Conservation (phyloP, 1,139 yeast species). For the Kazachstania sp. region DNA sequence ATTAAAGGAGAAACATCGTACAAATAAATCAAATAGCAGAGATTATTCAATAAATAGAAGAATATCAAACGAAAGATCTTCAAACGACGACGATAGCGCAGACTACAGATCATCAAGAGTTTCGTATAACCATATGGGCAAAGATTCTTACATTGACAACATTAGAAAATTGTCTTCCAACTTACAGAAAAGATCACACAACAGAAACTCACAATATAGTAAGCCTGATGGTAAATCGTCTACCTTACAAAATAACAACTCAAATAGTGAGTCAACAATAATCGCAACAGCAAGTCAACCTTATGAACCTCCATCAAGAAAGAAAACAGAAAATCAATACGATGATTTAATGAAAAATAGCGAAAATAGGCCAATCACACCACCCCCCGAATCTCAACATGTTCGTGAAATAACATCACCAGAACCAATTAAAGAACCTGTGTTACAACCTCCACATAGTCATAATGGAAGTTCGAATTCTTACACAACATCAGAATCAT, state of each 20-base stretch:
- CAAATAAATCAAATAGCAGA: background rate
- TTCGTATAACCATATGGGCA: constrained; percentile 6
- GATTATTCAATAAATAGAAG: background rate
- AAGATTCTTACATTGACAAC: constrained; percentile 19
- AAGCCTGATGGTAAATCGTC: background rate
- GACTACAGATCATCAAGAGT: background rate
- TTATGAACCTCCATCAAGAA: background rate
- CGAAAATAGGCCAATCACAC: constrained; percentile 4
- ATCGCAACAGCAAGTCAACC: background rate
- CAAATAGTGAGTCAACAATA: constrained; percentile 1
- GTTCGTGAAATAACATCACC: too few relatives aligned
- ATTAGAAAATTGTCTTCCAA: constrained; percentile 25
- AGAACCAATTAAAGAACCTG: background rate
- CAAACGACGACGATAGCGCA: background rate
- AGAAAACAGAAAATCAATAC: background rate
- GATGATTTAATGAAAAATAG: constrained; percentile 1
- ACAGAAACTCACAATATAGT: background rate
- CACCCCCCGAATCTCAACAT: background rate
- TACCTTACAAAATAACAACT: background rate
- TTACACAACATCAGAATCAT: constrained; percentile 21
- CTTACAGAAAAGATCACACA: constrained; percentile 13
- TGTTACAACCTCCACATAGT: background rate
- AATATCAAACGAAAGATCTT: background rate
- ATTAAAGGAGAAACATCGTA: constrained; percentile 13
- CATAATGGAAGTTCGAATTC: constrained; percentile 6